Evolutionary conservation across 768 basidiomycete species (phyloP).

Genomic region (Lactarius sanguifluus): DNA sequence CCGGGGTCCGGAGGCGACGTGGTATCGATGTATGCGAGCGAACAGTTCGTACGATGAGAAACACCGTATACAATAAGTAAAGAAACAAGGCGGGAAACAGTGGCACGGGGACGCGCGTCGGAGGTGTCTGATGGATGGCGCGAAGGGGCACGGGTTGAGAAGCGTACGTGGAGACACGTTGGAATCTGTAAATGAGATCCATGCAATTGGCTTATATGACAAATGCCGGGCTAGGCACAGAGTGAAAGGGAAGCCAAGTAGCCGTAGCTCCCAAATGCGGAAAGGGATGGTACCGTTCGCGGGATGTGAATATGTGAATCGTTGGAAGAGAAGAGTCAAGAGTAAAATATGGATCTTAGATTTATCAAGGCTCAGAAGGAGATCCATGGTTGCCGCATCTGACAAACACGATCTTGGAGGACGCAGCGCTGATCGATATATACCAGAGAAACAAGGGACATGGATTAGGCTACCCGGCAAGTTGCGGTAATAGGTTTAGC

Average conservation of each 20-base stretch:
- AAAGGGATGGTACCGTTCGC: slow-evolving; percentile 26
- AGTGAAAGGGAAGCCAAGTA: slow-evolving; percentile 23
- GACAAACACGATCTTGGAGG: neutral
- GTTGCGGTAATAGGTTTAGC: slow-evolving; percentile 28
- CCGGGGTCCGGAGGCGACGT: slow-evolving; percentile 12
- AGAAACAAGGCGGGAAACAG: slow-evolving; percentile 24
- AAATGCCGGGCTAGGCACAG: slow-evolving; percentile 27
- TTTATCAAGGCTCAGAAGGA: slow-evolving; percentile 19
- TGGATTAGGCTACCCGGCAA: slow-evolving; percentile 27
- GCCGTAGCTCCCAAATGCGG: slow-evolving; percentile 24
- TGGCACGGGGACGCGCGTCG: slow-evolving; percentile 27
- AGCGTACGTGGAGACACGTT: slow-evolving; percentile 21
- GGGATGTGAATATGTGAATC: slow-evolving; percentile 29
- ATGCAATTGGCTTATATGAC: slow-evolving; percentile 30
- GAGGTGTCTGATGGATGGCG: slow-evolving; percentile 28
- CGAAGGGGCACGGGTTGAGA: slow-evolving; percentile 24
- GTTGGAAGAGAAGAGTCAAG: slow-evolving; percentile 12
- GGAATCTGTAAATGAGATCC: slow-evolving; percentile 29
- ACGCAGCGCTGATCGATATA: slow-evolving; percentile 27
- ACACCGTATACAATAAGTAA: neutral
- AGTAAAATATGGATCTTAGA: slow-evolving; percentile 20
- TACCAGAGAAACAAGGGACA: slow-evolving; percentile 19
- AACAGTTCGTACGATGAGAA: neutral
- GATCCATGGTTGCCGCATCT: slow-evolving; percentile 27
- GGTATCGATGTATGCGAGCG: slow-evolving; percentile 10